phyloP scores from a whole-genome alignment of 495 filamentous ascomycete genomes.

The Astrothelium subdiscretum region DNA sequence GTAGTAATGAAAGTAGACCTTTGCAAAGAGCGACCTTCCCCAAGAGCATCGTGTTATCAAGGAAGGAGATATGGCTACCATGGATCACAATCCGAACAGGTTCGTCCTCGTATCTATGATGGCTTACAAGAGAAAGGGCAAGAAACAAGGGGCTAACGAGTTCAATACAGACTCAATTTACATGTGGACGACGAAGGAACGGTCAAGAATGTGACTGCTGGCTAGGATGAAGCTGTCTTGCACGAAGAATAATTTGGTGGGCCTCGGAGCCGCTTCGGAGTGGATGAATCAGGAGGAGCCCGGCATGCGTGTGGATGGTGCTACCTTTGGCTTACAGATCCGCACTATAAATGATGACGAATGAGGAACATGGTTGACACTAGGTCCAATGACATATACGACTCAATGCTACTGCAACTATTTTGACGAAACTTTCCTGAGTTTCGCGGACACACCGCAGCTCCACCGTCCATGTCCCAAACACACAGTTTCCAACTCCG shows the following conservation, averaged over 20 bases:
- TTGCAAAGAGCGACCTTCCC: slow-evolving; percentile 22
- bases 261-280: no score
- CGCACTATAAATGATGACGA: no score
- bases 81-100: slow-evolving; percentile 24
- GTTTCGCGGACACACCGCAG: no score
- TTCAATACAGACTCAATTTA: slow-evolving; percentile 15
- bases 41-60: slow-evolving; percentile 19
- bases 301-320: no score
- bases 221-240: slow-evolving; percentile 1
- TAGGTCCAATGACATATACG: no score
- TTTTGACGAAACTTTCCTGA: no score
- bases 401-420: no score
- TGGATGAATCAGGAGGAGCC: no score
- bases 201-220: slow-evolving; percentile 20
- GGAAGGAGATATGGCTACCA: slow-evolving; percentile 22
- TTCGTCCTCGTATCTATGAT: not conserved
- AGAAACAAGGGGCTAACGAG: not conserved
- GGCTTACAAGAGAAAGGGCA: not conserved
- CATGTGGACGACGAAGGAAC: slow-evolving; percentile 20
- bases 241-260: slow-evolving; percentile 63
- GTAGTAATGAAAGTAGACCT: slow-evolving; percentile 9
- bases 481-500: no score
- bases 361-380: no score
- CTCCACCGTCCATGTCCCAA: no score
- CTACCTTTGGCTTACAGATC: no score